phyloP scores from a whole-genome alignment of 148 eudicot species.

The Nepenthes mirabilis region DNA sequence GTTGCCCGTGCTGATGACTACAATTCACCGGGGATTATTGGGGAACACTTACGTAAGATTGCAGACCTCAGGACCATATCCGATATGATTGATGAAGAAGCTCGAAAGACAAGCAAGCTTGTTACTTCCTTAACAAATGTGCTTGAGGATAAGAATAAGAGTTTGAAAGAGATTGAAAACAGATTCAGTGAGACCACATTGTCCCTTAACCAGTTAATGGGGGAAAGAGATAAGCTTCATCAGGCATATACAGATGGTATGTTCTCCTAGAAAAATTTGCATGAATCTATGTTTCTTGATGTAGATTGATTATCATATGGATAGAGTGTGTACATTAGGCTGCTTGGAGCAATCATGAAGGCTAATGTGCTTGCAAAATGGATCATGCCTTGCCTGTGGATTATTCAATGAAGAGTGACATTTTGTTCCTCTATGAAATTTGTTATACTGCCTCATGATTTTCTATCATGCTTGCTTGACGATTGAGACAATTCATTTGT shows the following conservation, averaged over 20 bases:
- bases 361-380: not conserved
- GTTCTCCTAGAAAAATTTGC: not conserved
- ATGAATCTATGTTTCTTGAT: not conserved
- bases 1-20: slow-evolving; percentile 98
- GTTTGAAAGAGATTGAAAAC: slow-evolving; percentile 43
- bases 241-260: slow-evolving; percentile 75
- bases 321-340: not conserved
- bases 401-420: too few species aligned
- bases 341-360: not conserved
- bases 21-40: slow-evolving; percentile 46
- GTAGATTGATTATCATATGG: not conserved
- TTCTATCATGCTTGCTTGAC: not conserved
- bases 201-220: slow-evolving; percentile 36
- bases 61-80: slow-evolving; percentile 74
- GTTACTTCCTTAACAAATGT: slow-evolving; percentile 50
- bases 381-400: too few species aligned
- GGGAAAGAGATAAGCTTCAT: slow-evolving; percentile 75
- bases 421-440: too few species aligned
- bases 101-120: slow-evolving; percentile 49
- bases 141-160: slow-evolving; percentile 54
- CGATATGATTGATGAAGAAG: slow-evolving; percentile 66
- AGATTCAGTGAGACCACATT: slow-evolving; percentile 42
- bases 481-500: slow-evolving; percentile 1
- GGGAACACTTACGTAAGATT: slow-evolving; percentile 75
- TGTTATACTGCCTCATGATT: not conserved